phyloP scores from a whole-genome alignment of 2,329 filamentous ascomycete genomes.

The Dendrostoma leiphaemia region DNA sequence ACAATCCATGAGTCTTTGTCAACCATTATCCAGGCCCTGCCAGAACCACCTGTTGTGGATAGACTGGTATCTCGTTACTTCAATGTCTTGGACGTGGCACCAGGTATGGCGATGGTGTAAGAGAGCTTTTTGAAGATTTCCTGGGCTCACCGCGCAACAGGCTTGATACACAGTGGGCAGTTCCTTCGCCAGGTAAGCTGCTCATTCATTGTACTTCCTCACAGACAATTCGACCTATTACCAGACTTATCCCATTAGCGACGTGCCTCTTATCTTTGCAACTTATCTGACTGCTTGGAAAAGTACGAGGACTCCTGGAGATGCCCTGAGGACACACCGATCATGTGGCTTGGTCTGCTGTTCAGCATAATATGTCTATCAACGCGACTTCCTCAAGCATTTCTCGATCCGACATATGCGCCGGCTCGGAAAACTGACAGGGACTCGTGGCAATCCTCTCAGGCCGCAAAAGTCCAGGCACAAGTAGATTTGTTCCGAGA shows the following conservation, averaged over 20 bases:
- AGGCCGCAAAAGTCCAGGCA: not conserved
- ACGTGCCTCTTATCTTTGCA: no score
- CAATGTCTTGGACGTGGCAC: slow-evolving; percentile 29
- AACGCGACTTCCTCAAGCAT: slow-evolving; percentile 21
- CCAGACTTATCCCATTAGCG: no score
- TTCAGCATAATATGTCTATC: slow-evolving; percentile 45
- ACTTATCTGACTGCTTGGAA: no score
- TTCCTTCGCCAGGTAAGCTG: slow-evolving; percentile 30
- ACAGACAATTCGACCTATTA: no score
- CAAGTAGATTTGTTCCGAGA: slow-evolving; percentile 22
- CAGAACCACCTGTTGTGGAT: slow-evolving; percentile 31
- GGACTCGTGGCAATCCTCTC: not conserved
- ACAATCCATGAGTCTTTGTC: slow-evolving; percentile 23
- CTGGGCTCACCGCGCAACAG: slow-evolving; percentile 14
- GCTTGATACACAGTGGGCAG: slow-evolving; percentile 27
- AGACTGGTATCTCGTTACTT: slow-evolving; percentile 36
- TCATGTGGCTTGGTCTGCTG: slow-evolving; percentile 45
- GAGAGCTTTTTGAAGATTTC: not conserved
- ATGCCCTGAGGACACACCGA: slow-evolving; percentile 28
- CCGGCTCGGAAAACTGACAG: not conserved
- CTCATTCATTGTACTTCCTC: no score
- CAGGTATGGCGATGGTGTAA: slow-evolving; percentile 20
- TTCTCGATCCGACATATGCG: not conserved
- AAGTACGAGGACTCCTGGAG: slow-evolving; percentile 46
- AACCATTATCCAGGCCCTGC: slow-evolving; percentile 33